A percentile compares a stretch with the other conserved stretches of the same genome.
Conservation (phyloP, 225 moss, liverwort and hornwort genomes). For the Takakia lepidozioides region DNA sequence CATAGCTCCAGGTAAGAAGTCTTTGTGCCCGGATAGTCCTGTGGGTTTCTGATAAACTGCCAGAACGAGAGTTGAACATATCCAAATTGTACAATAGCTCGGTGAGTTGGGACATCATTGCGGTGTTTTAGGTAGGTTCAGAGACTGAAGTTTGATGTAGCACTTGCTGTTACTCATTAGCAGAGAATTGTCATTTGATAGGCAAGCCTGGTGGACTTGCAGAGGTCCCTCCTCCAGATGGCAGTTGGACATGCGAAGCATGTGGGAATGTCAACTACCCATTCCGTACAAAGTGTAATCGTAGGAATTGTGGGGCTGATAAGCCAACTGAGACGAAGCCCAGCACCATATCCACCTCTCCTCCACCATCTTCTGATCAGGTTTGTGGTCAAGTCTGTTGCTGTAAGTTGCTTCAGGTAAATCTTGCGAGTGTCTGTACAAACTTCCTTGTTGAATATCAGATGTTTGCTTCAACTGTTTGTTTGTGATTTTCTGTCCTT, state of each 20-base stretch:
- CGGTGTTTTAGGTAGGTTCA: too few species aligned
- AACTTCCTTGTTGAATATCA: background rate
- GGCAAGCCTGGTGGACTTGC: conserved; percentile 19
- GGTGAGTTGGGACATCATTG: too few species aligned
- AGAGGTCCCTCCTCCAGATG: conserved; percentile 99
- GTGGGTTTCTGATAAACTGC: too few species aligned
- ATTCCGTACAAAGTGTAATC: conserved; percentile 97
- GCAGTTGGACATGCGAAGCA: conserved; percentile 97
- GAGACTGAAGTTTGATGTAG: too few species aligned
- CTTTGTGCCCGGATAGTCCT: too few species aligned
- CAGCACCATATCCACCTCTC: conserved; percentile 63
- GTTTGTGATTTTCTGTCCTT: background rate
- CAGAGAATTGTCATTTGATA: too few species aligned
- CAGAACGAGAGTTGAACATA: too few species aligned
- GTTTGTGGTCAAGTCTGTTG: conserved; percentile 63
- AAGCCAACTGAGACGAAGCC: conserved; percentile 90
- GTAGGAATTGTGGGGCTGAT: conserved; percentile 99
- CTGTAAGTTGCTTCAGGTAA: conserved; percentile 34
- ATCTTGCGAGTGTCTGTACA: conserved; percentile 6
- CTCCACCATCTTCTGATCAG: conserved; percentile 83
- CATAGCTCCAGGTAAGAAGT: too few species aligned
- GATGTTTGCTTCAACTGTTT: conserved; percentile 5
- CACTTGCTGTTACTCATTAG: too few species aligned
- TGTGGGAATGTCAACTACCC: conserved; percentile 99
- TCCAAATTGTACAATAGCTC: too few species aligned